Evolutionary conservation across 2,329 filamentous ascomycete genomes (phyloP).

Genomic region (Cercospora sp.): DNA sequence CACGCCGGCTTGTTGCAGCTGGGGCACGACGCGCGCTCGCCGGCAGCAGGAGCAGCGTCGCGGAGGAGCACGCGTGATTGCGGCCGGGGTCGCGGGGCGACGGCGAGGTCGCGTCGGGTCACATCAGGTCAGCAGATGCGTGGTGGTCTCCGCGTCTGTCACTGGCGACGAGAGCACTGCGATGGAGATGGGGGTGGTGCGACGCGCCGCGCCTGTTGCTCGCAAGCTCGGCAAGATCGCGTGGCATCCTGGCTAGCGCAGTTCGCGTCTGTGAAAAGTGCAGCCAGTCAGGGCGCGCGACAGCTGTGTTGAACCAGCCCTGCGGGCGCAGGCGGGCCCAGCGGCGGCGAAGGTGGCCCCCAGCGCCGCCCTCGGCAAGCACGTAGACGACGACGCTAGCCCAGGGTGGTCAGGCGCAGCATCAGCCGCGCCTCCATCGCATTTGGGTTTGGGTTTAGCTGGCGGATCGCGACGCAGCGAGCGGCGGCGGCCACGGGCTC

Average conservation of each 20-base stretch:
- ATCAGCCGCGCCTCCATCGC: not conserved
- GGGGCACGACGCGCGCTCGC: not conserved
- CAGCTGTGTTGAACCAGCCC: not conserved
- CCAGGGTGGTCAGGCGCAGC: not conserved
- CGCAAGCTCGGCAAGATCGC: not conserved
- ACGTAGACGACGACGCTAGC: not conserved
- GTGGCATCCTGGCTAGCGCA: constrained; percentile 3
- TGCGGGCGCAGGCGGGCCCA: not conserved
- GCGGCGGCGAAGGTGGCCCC: not conserved
- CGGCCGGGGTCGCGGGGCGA: not conserved
- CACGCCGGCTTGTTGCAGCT: not conserved
- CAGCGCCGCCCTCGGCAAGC: not conserved
- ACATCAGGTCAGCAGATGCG: not conserved
- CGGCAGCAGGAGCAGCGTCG: not conserved
- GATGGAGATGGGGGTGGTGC: not conserved
- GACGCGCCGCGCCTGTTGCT: not conserved
- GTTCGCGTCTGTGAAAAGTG: not conserved
- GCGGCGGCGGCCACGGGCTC: not conserved
- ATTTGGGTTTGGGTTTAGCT: not conserved
- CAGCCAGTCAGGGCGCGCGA: not conserved
- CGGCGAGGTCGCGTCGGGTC: not conserved
- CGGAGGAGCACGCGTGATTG: not conserved
- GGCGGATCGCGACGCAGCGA: not conserved
- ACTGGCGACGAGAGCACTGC: not conserved
- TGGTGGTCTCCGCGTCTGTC: not conserved